Base-by-base conservation (phyloP, 805 yeast genomes). In the Starmerella geochares region DNA sequence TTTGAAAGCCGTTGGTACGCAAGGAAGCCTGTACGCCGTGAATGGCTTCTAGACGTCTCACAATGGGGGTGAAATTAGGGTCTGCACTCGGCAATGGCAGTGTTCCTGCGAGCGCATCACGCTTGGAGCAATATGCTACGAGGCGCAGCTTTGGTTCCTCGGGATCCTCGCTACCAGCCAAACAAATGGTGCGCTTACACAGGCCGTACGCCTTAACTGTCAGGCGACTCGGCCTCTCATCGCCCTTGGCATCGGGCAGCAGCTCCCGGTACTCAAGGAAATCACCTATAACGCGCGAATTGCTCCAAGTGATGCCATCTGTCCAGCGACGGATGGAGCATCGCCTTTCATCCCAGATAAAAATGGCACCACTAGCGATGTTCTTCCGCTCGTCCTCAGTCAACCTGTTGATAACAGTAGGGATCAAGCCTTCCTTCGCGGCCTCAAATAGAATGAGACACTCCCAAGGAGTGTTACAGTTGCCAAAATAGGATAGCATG, bases 251-350 rank as follows among this genome's bases (percentile, higher is more conserved):
- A n/a, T 56, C 54, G 9, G 59, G 57, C 52, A 77, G 80, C 70
- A 80, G 73, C 60, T 82, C 86, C 47, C 76, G 72, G 62, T 81
- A 81, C 3, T 77, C 74, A 27, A 81, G 65, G 58, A 81, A 81
- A 1, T 75, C 71, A 4, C 84, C 83, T 3, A 73, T 71, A 1
- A 83, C 86, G 51, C 86, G 71, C 0, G 83, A 77, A 2, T 87
- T 84, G 51, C 78, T 71, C 88, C 90, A 82, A 29, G 74, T 71
- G 54, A 75, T 74, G 17, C 88, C 86, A 59, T 82, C 90, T 1
- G 88, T 82, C 88, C 90, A 82, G 25, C 88, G 67, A 54, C 78
- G 74, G 79, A 83, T 80, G 16, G 79, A 82, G 38, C 84, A 78
- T 56, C 77, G 80, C 13, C 72, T 68, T 61, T 82, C 88, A 61